Evolutionary conservation across 208 protist species (phyloP), one percentile per base, ranked within the genome.

Genomic region (Trichomonas vaginalis): DNA sequence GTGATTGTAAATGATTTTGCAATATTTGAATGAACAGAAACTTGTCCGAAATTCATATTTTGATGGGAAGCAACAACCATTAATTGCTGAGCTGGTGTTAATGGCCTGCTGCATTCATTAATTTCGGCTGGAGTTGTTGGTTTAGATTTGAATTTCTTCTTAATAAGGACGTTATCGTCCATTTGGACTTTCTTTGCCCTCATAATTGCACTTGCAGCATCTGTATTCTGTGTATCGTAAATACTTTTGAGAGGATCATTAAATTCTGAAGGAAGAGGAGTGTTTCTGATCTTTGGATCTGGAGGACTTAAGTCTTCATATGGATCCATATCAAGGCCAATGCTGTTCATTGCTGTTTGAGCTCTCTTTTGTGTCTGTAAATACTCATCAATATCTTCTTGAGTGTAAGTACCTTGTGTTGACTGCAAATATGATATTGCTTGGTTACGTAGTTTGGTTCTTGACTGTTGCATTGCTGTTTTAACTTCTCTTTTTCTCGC

Each of bases 81-180:
- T 1, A 92, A 39, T 51, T 92, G 86, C 46, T 92, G 86, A 10
- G 86, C 45, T 21, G 86, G 86, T 9, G 86, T 92, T 39, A 92
- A 47, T 1, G 45, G 12, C 8, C 86, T 35, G 0, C 45, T 9
- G 39, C 86, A 92, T 27, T 92, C 86, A 47, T 51, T 92, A 39
- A 92, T 92, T 92, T 92, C 86, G 35, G 42, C 40, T 51, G 86
- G 40, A 39, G 86, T 92, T 92, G 86, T 51, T 15, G 86, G 86
- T 9, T 51, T 51, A 12, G 40, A 27, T 51, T 92, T 92, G 45
- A 51, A 92, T 39, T 92, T 92, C 86, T 92, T 92, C n/a, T 92
- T 48, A 4, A 40, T 47, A 8, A 88, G 15, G 10, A 92, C 45
- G 8, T 48, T 48, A 15, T 51, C 17, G 39, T 92, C 45, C 14